Base-by-base conservation (phyloP, 2,329 filamentous ascomycete species). In the Neocatenulostroma microsporum region DNA sequence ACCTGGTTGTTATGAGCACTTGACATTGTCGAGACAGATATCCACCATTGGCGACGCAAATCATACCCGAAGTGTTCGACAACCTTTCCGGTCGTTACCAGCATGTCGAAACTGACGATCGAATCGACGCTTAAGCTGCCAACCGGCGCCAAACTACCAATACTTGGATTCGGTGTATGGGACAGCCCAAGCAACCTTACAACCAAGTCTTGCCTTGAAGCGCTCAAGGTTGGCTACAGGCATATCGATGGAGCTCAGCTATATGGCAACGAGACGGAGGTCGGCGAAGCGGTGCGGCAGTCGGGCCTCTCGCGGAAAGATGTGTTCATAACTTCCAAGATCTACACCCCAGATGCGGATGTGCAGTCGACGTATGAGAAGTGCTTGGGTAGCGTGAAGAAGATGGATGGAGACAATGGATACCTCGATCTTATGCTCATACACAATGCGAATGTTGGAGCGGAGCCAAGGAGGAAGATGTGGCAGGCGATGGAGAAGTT, bases 351-450 rank as follows among this genome's bases (percentile, higher is more conserved):
- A 4, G 67, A 62, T 2, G 68, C 67, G 3, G 71, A 71, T 34
- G 61, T 68, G 3, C 75, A 81, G 5, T 66, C 67, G 17, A 77
- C 73, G 5, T 82, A 84, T 53, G 53, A 72, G 40, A 73, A 69
- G 42, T 62, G 74, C 10, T 49, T 76, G 14, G 72, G 76, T 5
- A 83, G 79, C 46, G 74, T 85, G 21, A 62, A 72, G 47, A 80
- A 76, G 56, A 69, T 83, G 26, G 72, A 69, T 25, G 68, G 60
- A 3, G 56, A 68, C 4, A 54, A 70, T 31, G 78, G 78, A 33
- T 84, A 84, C 54, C 75, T 84, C 4, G 81, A 86, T 60, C 54
- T 85, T 28, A 80, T 85, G 48, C 61, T 86, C 39, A 78, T 86
- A 36, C 82, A 86, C 56, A 75, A 72, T 39, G 70, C 80, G 10